These are phyloP conservation scores for Pseudogymnoascus sp. DNA, from an alignment of 2,329 filamentous ascomycete genomes.

Conservation along the genomic window DNA sequence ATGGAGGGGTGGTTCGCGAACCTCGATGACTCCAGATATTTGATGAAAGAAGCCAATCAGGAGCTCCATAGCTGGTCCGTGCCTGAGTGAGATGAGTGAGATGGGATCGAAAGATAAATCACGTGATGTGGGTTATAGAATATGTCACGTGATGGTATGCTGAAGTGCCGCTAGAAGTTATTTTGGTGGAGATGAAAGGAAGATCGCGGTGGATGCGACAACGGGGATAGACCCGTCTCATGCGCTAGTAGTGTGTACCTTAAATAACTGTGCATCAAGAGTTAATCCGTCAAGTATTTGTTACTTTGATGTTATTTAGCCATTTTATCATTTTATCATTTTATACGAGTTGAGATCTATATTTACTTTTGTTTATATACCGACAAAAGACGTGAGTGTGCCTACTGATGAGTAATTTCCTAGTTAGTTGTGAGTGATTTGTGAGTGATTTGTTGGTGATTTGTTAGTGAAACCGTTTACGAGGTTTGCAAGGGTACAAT, in stretches of 20 bases:
- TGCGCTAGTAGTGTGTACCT: neutral
- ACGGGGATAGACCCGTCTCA: neutral
- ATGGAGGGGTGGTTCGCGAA: constrained; percentile 6
- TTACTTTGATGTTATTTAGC: neutral
- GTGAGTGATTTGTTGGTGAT: neutral
- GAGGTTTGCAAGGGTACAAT: neutral
- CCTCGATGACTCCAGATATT: constrained; percentile 8
- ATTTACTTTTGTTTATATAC: neutral
- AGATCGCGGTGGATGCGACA: neutral
- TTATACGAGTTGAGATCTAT: neutral
- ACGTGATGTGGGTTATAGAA: neutral
- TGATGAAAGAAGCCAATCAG: neutral
- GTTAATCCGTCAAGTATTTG: neutral
- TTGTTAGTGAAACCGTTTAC: neutral
- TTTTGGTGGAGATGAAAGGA: neutral
- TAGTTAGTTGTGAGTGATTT: too few species aligned
- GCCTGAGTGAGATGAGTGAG: neutral
- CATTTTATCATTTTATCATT: neutral
- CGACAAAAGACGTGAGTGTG: neutral
- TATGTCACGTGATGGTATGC: neutral
- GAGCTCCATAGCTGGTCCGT: neutral
- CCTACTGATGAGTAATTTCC: neutral
- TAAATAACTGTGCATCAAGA: too few species aligned
- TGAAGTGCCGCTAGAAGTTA: neutral
- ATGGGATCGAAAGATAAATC: neutral